Conservation (phyloP, 257 asterid species). For the Orobanche coerulescens region DNA sequence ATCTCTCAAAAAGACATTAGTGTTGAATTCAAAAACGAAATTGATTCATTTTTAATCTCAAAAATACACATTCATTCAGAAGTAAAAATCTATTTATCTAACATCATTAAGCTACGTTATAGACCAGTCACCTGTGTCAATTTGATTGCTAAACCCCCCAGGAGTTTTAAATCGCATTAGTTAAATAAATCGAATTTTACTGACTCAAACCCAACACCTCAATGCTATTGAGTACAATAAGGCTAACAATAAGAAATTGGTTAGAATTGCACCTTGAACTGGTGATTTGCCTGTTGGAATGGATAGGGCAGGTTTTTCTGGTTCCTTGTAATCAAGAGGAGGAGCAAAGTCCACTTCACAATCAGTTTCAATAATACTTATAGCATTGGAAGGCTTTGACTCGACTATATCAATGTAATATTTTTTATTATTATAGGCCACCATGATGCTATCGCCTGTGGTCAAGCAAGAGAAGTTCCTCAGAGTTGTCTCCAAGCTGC, state of each 20-base stretch:
- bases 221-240: neutral
- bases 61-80: neutral
- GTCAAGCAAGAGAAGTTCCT: constrained; percentile 97
- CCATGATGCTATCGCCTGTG: constrained; percentile 97
- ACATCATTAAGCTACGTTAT: neutral
- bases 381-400: constrained; percentile 91
- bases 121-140: neutral
- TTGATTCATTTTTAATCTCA: no score
- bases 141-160: neutral
- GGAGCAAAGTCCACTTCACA: constrained; percentile 99
- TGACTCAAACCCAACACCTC: neutral
- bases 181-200: neutral
- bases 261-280: constrained; percentile 43
- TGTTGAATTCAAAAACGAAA: no score
- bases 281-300: constrained; percentile 50
- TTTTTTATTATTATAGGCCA: constrained; percentile 90
- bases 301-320: constrained; percentile 55
- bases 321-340: constrained; percentile 95
- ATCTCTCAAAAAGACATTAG: neutral
- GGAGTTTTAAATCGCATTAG: neutral
- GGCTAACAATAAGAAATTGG: neutral
- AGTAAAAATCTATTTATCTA: neutral
- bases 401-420: constrained; percentile 92
- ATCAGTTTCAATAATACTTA: constrained; percentile 91
- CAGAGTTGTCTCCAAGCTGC: constrained; percentile 95